Conservation (phyloP, 352 stramenopile species). For the Globisporangium nunn region DNA sequence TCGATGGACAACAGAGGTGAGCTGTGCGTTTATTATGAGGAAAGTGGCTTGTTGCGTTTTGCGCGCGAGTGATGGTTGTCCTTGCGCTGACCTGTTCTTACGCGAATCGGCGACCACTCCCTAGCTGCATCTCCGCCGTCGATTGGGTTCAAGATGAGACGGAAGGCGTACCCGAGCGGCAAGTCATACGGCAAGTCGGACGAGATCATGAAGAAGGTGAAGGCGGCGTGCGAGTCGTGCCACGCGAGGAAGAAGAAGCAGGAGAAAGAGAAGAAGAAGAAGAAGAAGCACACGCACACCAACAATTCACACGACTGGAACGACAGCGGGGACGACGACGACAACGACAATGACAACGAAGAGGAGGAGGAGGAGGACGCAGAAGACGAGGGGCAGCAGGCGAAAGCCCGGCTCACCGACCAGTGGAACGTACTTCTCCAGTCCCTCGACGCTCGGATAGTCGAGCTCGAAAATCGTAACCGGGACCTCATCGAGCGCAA, state of each 20-base stretch:
- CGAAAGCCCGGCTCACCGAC: not conserved
- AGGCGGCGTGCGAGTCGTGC: slow-evolving; percentile 10
- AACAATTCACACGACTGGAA: not conserved
- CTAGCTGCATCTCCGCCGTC: not conserved
- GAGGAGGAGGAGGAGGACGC: slow-evolving; percentile 17
- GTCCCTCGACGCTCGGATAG: slow-evolving; percentile 31
- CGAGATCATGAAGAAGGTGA: slow-evolving; percentile 11
- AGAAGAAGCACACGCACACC: not conserved
- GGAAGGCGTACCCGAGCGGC: slow-evolving; percentile 7
- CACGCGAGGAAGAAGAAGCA: slow-evolving; percentile 6
- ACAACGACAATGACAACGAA: slow-evolving; percentile 12
- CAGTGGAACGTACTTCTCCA: slow-evolving; percentile 17
- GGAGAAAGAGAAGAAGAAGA: not conserved
- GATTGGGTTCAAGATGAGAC: slow-evolving; percentile 6
- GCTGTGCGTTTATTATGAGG: not conserved
- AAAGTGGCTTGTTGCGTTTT: not conserved
- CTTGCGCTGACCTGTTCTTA: not conserved
- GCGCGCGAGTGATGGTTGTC: no score
- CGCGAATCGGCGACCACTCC: not conserved
- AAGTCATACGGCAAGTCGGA: slow-evolving; percentile 17
- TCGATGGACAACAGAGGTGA: slow-evolving; percentile 7
- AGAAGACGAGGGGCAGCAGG: slow-evolving; percentile 2
- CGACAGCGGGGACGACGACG: not conserved
- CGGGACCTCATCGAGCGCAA: slow-evolving; percentile 41
- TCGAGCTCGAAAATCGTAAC: slow-evolving; percentile 34